Base-by-base conservation (phyloP, 306 rosid genomes). In the Morella rubra region DNA sequence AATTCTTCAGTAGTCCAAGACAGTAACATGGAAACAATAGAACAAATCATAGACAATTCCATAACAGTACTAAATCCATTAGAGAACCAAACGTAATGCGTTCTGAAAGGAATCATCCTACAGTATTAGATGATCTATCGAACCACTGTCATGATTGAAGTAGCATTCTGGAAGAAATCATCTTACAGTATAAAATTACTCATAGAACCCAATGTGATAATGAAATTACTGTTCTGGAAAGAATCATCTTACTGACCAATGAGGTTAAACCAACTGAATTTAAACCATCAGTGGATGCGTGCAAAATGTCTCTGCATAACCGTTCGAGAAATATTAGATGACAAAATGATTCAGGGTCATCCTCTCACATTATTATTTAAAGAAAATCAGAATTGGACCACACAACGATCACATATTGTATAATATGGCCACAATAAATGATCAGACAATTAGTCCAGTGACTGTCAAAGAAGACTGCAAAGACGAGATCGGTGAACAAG, bases 251-350 rank as follows among this genome's bases (percentile, higher is more conserved):
- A 90, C 98, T 73, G 56, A 92, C 97, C 97, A 82, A 51, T 51
- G 97, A 84, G 75, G 91, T 56, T 66, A 95, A 85, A 80, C 81
- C 87, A 52, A 89, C 83, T 67, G 96, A 91, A 81, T 94, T 92
- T 82, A 86, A 72, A 81, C 82, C 90, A 86, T 84, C 74, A 54
- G 83, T 74, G 54, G 97, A 89, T 47, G 91, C 95, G 66, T 69
- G 75, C 53, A 81, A 50, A 80, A 88, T 42, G 15, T 60, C 81
- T 90, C 98, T 92, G 96, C 90, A 89, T 58, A 76, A 84, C 56
- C 76, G 69, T 76, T 69, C 66, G 75, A 49, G 60, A n/a, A 75
- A 72, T 18, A 52, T 75, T 74, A 82, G 68, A 78, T 75, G 58
- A 62, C 14, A 41, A 49, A 59, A 7, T 44, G n/a, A 69, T 37